Evolutionary conservation across 768 basidiomycete genomes (phyloP), one percentile per base, ranked within the genome.

Genomic region (Floccularia luteovirens): DNA sequence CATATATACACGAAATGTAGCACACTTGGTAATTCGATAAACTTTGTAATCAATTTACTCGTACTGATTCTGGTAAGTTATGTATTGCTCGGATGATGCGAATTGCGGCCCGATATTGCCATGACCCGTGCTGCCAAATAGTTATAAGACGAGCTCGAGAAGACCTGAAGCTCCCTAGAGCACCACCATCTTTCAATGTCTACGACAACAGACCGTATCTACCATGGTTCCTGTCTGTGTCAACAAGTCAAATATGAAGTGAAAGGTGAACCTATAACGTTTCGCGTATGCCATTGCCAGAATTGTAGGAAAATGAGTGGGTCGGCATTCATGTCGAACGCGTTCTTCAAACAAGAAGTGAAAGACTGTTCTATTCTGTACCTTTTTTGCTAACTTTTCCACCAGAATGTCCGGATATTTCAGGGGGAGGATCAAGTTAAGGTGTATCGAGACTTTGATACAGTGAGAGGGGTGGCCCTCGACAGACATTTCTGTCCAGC

Each of bases 221-320:
- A n/a, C n/a, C 45, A 39, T 7, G 67, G 64, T 5, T 62, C 64
- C 2, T 70, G 66, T 39, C 52, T 70, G 3, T 70, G 68, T 49
- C 48, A 54, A 41, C 39, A 53, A 6, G 54, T 70, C 22, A 51
- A 52, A 39, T 70, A 64, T 39, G 55, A 59, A 20, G 42, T 67
- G 3, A 49, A 44, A 12, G 66, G 62, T 1, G 59, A 62, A 23
- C 68, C 66, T 2, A 25, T 63, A 36, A 53, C 58, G 1, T 64
- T 63, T 41, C 50, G 60, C n/a, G 55, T 67, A 1, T 70, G 68
- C 45, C 63, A 70, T 47, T 70, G 68, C 46, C 39, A 38, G n/a
- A 64, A 69, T 33, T 69, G 68, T 47, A 61, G 57, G 50, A 67
- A 67, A 48, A 55, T 60, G 14, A 64, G 59, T n/a, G 67, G 68